phyloP scores from a whole-genome alignment of 2,329 filamentous ascomycete genomes.

The Penicillium italicum region DNA sequence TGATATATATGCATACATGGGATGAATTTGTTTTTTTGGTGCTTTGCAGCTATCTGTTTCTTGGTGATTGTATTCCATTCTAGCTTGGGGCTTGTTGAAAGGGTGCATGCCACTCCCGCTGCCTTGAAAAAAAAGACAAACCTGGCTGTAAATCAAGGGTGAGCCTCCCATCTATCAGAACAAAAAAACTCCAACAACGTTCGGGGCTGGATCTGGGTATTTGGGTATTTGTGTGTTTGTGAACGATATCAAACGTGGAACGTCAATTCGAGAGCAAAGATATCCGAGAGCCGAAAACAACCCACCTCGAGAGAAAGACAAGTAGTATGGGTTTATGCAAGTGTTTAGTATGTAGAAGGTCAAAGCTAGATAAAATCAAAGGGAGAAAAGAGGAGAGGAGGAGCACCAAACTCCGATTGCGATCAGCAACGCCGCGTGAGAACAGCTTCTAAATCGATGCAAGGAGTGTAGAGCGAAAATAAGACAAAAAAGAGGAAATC shows the following conservation, averaged over 20 bases:
- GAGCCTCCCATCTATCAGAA: slow-evolving; percentile 22
- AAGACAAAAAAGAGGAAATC: background rate
- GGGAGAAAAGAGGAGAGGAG: background rate
- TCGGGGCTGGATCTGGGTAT: slow-evolving; percentile 19
- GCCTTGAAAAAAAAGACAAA: background rate
- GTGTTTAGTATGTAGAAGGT: slow-evolving; percentile 13
- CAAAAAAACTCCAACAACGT: slow-evolving; percentile 9
- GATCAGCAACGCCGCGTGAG: slow-evolving; percentile 17
- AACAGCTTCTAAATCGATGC: slow-evolving; percentile 17
- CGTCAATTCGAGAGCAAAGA: slow-evolving; percentile 6
- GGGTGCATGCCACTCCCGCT: background rate
- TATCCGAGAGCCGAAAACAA: slow-evolving; percentile 1
- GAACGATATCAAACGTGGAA: slow-evolving; percentile 6
- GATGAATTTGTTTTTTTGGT: background rate
- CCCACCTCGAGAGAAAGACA: background rate
- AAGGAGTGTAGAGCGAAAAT: slow-evolving; percentile 9
- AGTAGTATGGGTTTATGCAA: slow-evolving; percentile 18
- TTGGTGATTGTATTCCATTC: slow-evolving; percentile 9
- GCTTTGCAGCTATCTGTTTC: slow-evolving; percentile 6
- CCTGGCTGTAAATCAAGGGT: background rate
- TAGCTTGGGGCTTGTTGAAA: slow-evolving; percentile 7
- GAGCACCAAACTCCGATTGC: slow-evolving; percentile 13
- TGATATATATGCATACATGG: background rate
- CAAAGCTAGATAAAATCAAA: background rate
- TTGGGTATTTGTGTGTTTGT: slow-evolving; percentile 21